A percentile compares a stretch with the other conserved stretches of the same genome.
phyloP scores from a whole-genome alignment of 2,329 filamentous ascomycete species.

The Cladophialophora exuberans region DNA sequence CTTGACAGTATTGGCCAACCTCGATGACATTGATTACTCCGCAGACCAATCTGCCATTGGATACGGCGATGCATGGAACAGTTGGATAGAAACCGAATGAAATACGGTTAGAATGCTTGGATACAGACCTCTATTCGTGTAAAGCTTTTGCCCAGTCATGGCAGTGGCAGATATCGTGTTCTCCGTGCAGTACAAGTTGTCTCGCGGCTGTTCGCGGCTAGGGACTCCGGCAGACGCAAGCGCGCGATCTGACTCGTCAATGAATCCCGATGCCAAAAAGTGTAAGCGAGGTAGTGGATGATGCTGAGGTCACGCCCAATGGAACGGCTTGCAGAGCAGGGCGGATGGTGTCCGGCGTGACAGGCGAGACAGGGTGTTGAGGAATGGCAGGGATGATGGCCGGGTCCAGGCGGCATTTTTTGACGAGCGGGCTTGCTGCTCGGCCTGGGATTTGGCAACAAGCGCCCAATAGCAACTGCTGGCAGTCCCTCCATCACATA shows the following conservation, averaged over 20 bases:
- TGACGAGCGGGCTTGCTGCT: constrained; percentile 13
- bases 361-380: too few species aligned
- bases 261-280: constrained; percentile 19
- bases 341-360: constrained; percentile 7
- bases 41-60: constrained; percentile 6
- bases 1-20: constrained; percentile 49
- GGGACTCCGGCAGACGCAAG: constrained; percentile 9
- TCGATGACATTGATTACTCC: constrained; percentile 27
- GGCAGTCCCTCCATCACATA: constrained; percentile 18
- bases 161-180: too few species aligned
- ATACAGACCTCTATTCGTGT: too few species aligned
- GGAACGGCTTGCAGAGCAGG: background rate
- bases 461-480: constrained; percentile 10
- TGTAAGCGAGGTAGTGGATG: too few species aligned
- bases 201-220: too few species aligned
- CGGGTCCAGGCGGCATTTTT: constrained; percentile 13
- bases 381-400: constrained; percentile 1
- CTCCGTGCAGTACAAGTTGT: too few species aligned
- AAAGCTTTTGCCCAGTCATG: too few species aligned
- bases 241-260: constrained; percentile 11
- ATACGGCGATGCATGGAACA: constrained; percentile 22
- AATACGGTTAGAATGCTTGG: background rate
- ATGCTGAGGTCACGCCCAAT: too few species aligned
- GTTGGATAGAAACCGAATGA: constrained; percentile 18
- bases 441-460: constrained; percentile 11